phyloP scores from a whole-genome alignment of 768 basidiomycete genomes.

The Dacryopinax primogenitus region DNA sequence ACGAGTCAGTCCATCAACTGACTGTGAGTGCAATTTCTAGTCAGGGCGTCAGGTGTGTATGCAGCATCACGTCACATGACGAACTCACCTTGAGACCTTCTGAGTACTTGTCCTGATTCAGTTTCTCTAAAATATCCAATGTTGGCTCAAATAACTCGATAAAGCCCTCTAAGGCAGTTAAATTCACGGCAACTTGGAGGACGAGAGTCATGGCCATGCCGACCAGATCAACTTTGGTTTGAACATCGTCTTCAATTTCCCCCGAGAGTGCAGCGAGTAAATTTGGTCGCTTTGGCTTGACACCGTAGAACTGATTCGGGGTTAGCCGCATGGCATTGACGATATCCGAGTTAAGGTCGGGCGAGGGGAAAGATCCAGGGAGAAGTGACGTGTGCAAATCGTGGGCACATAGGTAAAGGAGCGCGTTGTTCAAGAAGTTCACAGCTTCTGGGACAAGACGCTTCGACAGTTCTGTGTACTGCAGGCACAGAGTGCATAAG shows the following conservation, averaged over 20 bases:
- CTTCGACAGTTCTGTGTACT: constrained; percentile 77
- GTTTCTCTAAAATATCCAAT: constrained; percentile 39
- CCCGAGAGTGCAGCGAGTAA: constrained; percentile 34
- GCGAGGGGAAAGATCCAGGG: constrained; percentile 59
- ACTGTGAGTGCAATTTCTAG: constrained; percentile 38
- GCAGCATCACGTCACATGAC: not conserved
- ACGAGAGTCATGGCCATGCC: constrained; percentile 50
- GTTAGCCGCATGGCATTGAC: constrained; percentile 34
- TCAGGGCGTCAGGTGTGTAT: not conserved
- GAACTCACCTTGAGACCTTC: constrained; percentile 43
- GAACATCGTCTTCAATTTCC: constrained; percentile 32
- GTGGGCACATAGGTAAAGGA: constrained; percentile 64
- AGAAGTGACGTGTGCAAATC: constrained; percentile 30
- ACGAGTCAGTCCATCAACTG: constrained; percentile 41
- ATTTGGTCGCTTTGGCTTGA: constrained; percentile 36
- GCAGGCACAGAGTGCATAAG: constrained; percentile 58
- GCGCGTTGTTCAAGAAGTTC: constrained; percentile 61
- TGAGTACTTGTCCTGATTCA: constrained; percentile 38
- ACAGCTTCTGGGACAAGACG: constrained; percentile 79
- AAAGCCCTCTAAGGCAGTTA: constrained; percentile 68
- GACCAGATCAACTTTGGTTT: constrained; percentile 62
- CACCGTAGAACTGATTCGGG: constrained; percentile 29
- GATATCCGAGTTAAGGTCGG: constrained; percentile 47
- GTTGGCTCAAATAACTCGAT: constrained; percentile 73
- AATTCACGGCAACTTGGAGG: constrained; percentile 56